Evolutionary conservation across 2,329 filamentous ascomycete genomes (phyloP), one percentile per base, ranked within the genome.

Genomic region (Clonostachys chloroleuca): DNA sequence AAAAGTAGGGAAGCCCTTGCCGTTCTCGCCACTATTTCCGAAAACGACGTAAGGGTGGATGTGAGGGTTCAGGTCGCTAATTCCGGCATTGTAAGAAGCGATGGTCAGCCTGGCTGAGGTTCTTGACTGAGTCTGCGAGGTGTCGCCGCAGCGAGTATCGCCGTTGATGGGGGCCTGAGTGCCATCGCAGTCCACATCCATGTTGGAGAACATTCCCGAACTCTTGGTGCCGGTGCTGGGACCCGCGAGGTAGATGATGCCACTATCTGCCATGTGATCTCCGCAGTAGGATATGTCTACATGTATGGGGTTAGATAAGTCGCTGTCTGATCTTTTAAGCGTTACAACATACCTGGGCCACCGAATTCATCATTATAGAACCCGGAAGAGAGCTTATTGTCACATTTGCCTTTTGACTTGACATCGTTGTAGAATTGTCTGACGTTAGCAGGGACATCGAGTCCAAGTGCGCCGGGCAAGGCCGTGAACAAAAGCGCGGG

Each of bases 181-280:
- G 2, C 79, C 78, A 49, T 83, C 78, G 53, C 79, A 83, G 62
- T 83, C 79, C 40, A 82, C 66, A 49, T 82, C 78, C 71, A 82
- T 78, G 57, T 81, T 74, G 8, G 68, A 70, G 42, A 80, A 65
- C 20, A 67, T 59, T 4, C 64, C 63, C 24, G 24, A 30, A 30
- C 9, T 30, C 24, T 30, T 30, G 24, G 24, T 30, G 24, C 24
- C 24, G 8, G 8, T 30, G 9, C 24, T 30, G 1, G 57, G 59
- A 7, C 70, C 72, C 43, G 71, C 68, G 3, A 80, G 57, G 54
- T 70, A 80, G 40, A 79, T 61, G 30, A 70, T 64, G 12, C 65
- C 62, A 45, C 56, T 59, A n/a, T 63, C 52, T 10, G 49, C 50
- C 14, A 67, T 48, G 47, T 67, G 64, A 47, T 75, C 71, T 20